These are phyloP conservation scores for Boletus coccyginus DNA, from an alignment of 768 basidiomycete genomes.

Conservation along the genomic window DNA sequence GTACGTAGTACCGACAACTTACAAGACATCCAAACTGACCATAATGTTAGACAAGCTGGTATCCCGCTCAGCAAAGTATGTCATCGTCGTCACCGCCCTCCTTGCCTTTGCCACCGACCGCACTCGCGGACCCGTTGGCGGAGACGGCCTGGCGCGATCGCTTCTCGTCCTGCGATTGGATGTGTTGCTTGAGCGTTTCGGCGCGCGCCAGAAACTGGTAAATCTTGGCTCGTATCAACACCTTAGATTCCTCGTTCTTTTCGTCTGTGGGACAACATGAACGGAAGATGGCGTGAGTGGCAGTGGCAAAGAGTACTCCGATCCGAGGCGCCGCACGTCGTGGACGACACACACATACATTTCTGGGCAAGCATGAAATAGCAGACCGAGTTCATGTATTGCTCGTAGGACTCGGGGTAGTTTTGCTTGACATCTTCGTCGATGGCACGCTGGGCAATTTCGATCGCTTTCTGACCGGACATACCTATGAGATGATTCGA, in stretches of 20 bases:
- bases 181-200: constrained; percentile 86
- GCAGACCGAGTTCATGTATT: constrained; percentile 92
- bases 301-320: no score
- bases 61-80: background rate
- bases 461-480: constrained; percentile 69
- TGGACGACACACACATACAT: constrained; percentile 57
- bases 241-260: constrained; percentile 92
- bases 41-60: background rate
- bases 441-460: no score
- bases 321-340: no score
- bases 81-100: constrained; percentile 58
- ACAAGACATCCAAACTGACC: no score
- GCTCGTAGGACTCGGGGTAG: constrained; percentile 92
- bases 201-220: constrained; percentile 89
- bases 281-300: no score
- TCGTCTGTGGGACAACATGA: constrained; percentile 55
- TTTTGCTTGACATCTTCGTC: constrained; percentile 92
- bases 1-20: background rate
- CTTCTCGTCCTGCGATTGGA: constrained; percentile 61
- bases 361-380: constrained; percentile 98
- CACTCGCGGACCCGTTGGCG: constrained; percentile 44
- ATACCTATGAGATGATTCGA: constrained; percentile 16
- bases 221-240: constrained; percentile 83
- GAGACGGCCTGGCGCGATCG: constrained; percentile 46
- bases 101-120: constrained; percentile 43